Percentiles rank a stretch among this genome's conserved stretches.
Evolutionary conservation across 768 basidiomycete genomes (phyloP).

Genomic region (Gautieria morchelliformis): DNA sequence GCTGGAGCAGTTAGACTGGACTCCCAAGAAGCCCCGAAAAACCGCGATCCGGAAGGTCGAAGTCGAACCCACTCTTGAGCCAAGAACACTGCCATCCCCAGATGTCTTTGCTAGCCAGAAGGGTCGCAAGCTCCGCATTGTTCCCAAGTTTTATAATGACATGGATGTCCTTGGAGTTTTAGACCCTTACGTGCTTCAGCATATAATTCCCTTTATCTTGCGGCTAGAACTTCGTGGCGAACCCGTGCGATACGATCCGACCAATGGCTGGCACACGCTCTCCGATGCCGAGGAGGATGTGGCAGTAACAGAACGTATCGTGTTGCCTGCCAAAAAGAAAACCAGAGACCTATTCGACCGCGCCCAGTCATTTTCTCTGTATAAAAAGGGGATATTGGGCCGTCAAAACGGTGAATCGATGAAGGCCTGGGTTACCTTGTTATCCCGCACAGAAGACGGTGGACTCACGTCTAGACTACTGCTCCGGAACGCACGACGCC

Average conservation of each 20-base stretch:
- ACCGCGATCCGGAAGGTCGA: not conserved
- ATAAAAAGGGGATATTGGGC: not conserved
- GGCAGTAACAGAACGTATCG: slow-evolving; percentile 13
- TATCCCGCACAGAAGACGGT: not conserved
- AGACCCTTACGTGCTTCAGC: slow-evolving; percentile 32
- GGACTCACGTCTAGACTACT: not conserved
- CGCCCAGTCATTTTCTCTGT: slow-evolving; percentile 17
- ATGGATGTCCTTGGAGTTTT: slow-evolving; percentile 36
- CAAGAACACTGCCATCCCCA: not conserved
- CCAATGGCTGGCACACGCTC: slow-evolving; percentile 63
- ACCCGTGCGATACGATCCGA: slow-evolving; percentile 44
- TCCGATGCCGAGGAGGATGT: slow-evolving; percentile 20
- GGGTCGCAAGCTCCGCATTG: slow-evolving; percentile 2
- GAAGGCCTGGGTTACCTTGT: not conserved
- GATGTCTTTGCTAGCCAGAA: not conserved
- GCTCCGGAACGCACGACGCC: not conserved
- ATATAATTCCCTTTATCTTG: slow-evolving; percentile 60
- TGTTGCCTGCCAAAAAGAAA: slow-evolving; percentile 4
- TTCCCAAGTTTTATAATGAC: slow-evolving; percentile 51
- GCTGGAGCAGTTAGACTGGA: slow-evolving; percentile 92
- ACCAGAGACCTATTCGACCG: slow-evolving; percentile 27
- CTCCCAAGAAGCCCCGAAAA: slow-evolving; percentile 68
- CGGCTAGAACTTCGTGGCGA: slow-evolving; percentile 48
- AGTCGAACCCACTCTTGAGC: not conserved
- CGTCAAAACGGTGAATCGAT: not conserved